Evolutionary conservation across 176 grass and related monocot species (phyloP).

Genomic region (Chloris gayana): DNA sequence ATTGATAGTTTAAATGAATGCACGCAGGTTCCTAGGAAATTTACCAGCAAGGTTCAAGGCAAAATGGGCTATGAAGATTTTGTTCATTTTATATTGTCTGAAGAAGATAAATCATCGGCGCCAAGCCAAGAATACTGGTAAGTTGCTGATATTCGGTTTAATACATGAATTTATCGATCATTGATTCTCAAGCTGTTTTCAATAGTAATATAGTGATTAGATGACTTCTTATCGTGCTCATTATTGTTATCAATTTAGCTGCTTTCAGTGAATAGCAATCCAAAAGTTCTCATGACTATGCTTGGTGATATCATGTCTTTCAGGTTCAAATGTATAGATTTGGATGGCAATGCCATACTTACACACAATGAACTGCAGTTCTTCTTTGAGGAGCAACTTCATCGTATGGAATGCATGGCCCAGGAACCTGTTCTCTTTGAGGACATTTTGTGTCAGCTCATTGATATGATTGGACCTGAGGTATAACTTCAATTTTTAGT

Average conservation of each 20-base stretch:
- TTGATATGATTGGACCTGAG: conserved; percentile 95
- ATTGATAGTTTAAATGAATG: conserved; percentile 25
- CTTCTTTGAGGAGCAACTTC: conserved; percentile 97
- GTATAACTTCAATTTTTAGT: conserved; percentile 44
- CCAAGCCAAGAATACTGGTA: conserved; percentile 85
- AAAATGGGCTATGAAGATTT: conserved; percentile 98
- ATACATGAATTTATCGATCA: conserved; percentile 9
- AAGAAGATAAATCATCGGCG: conserved; percentile 86
- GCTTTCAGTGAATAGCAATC: not conserved
- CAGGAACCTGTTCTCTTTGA: conserved; percentile 94
- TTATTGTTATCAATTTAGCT: conserved; percentile 23
- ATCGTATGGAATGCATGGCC: conserved; percentile 98
- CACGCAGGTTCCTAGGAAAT: conserved; percentile 83
- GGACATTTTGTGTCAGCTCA: conserved; percentile 92
- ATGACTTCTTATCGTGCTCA: not conserved
- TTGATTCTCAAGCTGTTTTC: conserved; percentile 15
- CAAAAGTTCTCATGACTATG: conserved; percentile 29
- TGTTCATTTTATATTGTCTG: conserved; percentile 91
- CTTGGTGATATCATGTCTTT: conserved; percentile 28
- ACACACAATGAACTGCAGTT: conserved; percentile 90
- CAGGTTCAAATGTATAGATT: conserved; percentile 96
- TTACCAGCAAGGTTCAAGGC: conserved; percentile 79
- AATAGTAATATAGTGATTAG: conserved; percentile 14
- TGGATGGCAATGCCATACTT: conserved; percentile 89
- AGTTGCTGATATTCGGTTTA: conserved; percentile 19